These are phyloP conservation scores for Pseudoscleropodium purum DNA, from an alignment of 225 moss, liverwort and hornwort species.

Conservation along the genomic window DNA sequence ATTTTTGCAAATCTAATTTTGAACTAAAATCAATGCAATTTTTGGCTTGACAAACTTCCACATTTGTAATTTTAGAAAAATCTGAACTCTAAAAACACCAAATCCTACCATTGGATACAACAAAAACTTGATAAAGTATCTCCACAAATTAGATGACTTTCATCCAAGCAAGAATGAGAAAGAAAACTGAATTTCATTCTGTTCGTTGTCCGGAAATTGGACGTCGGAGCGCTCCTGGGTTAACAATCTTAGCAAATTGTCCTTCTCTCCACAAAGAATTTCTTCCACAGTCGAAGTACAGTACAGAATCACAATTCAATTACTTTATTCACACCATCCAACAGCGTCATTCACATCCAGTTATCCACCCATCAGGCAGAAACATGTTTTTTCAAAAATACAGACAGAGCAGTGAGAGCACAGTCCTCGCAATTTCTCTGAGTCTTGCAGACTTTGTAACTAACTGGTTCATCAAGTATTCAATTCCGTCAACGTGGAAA, in stretches of 20 bases:
- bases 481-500: background rate
- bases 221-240: too few species aligned
- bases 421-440: background rate
- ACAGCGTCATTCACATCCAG: background rate
- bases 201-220: too few species aligned
- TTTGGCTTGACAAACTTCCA: too few species aligned
- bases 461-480: background rate
- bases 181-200: too few species aligned
- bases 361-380: background rate
- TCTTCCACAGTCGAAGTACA: background rate
- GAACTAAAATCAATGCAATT: too few species aligned
- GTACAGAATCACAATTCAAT: background rate
- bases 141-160: too few species aligned
- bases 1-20: too few species aligned
- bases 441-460: background rate
- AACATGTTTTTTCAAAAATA: background rate
- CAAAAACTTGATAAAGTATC: too few species aligned
- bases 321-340: background rate
- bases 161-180: too few species aligned
- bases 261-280: background rate
- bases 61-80: too few species aligned
- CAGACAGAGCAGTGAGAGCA: background rate
- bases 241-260: background rate
- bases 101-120: too few species aligned
- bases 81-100: too few species aligned